Conservation (phyloP, 768 basidiomycete genomes). For the Russula lepida region DNA sequence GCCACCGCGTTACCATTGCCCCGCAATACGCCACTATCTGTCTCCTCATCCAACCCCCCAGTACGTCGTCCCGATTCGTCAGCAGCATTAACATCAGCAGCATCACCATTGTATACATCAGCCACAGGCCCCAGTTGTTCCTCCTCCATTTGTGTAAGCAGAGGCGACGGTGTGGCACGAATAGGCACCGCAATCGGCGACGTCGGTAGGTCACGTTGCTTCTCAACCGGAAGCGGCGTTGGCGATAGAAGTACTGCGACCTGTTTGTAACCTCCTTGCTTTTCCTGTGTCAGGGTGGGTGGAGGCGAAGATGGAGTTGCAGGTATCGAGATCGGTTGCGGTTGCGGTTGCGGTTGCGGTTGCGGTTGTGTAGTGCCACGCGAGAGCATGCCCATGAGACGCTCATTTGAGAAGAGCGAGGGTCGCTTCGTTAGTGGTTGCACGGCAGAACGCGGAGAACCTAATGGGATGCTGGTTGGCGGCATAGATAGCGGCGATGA, state of each 20-base stretch:
- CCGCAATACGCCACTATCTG: neutral
- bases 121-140: neutral
- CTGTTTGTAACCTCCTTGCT: slow-evolving; percentile 26
- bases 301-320: neutral
- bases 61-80: neutral
- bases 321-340: neutral
- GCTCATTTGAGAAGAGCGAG: slow-evolving; percentile 28
- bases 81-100: neutral
- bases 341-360: neutral
- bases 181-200: neutral
- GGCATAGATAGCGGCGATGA: slow-evolving; percentile 11
- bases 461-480: slow-evolving; percentile 2
- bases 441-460: slow-evolving; percentile 1
- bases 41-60: neutral
- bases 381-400: slow-evolving; percentile 33
- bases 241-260: slow-evolving; percentile 20
- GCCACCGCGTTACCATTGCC: neutral
- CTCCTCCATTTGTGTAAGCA: neutral
- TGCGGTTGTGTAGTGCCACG: slow-evolving; percentile 6
- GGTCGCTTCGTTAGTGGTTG: slow-evolving; percentile 3
- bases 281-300: neutral
- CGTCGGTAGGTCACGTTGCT: neutral
- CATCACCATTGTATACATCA: neutral
- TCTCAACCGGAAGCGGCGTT: slow-evolving; percentile 2
- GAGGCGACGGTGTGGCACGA: neutral